A percentile compares a stretch with the other conserved stretches of the same genome.
phyloP scores from a whole-genome alignment of 2,329 filamentous ascomycete genomes.

The Sclerotinia subarctica region DNA sequence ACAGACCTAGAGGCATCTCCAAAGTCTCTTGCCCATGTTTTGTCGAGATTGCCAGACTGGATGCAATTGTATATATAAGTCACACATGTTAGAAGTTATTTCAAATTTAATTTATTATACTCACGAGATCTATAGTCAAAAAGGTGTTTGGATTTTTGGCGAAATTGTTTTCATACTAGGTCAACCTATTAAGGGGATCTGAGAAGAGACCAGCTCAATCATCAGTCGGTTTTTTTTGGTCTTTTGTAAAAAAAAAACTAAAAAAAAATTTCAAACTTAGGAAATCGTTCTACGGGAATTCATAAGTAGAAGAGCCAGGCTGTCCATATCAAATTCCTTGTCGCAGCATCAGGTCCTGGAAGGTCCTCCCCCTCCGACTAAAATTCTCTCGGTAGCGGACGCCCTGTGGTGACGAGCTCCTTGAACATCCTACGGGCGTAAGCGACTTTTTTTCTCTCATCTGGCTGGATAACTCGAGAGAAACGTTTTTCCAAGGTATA shows the following conservation, averaged over 20 bases:
- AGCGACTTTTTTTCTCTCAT: not conserved
- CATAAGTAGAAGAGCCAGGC: not conserved
- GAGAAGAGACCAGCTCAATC: not conserved
- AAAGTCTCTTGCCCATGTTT: too few relatives aligned
- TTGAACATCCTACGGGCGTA: not conserved
- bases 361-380: too few relatives aligned
- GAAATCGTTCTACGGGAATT: not conserved
- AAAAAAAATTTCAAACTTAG: too few relatives aligned
- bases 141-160: not conserved
- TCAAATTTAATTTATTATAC: not conserved
- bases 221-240: not conserved
- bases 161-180: not conserved
- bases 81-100: not conserved
- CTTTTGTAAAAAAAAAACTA: too few relatives aligned
- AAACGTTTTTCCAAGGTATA: not conserved
- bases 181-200: not conserved
- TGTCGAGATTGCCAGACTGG: not conserved
- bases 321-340: not conserved
- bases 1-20: too few relatives aligned
- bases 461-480: not conserved
- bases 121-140: not conserved
- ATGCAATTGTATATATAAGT: slow-evolving; percentile 1
- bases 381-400: too few relatives aligned
- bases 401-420: not conserved
- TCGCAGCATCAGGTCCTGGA: not conserved